phyloP scores from a whole-genome alignment of 768 basidiomycete genomes.

The Paxillus rubicundulus region DNA sequence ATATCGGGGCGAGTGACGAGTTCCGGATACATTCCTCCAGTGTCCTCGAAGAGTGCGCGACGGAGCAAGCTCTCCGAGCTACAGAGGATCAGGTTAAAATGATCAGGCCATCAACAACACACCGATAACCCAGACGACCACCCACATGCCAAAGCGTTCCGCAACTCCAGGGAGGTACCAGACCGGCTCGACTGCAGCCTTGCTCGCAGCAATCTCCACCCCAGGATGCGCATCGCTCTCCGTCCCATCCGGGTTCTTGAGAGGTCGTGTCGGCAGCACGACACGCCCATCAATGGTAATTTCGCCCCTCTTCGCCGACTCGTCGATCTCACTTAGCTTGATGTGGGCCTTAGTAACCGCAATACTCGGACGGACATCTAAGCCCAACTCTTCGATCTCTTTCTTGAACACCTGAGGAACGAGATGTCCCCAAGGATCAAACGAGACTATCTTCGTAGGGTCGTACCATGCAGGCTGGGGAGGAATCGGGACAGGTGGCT shows the following conservation, averaged over 20 bases:
- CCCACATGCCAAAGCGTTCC: constrained; percentile 88
- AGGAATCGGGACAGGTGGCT: constrained; percentile 80
- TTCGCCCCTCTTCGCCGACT: constrained; percentile 67
- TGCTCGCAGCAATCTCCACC: constrained; percentile 84
- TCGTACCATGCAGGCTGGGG: constrained; percentile 78
- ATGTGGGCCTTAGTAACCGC: constrained; percentile 91
- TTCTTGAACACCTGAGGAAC: constrained; percentile 67
- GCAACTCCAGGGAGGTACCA: constrained; percentile 96
- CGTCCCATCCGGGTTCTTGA: constrained; percentile 63
- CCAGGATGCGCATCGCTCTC: constrained; percentile 61
- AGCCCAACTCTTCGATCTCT: constrained; percentile 58
- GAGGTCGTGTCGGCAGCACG: constrained; percentile 64
- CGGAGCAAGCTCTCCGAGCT: constrained; percentile 84
- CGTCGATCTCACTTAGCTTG: constrained; percentile 93
- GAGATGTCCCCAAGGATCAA: constrained; percentile 93
- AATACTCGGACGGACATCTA: constrained; percentile 91
- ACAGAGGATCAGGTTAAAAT: neutral
- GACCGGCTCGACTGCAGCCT: constrained; percentile 95
- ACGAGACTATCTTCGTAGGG: constrained; percentile 78
- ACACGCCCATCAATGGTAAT: constrained; percentile 80
- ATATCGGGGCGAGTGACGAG: constrained; percentile 93
- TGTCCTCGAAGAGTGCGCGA: constrained; percentile 93
- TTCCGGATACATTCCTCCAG: constrained; percentile 94
- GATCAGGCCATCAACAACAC: neutral
- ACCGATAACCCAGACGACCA: constrained; percentile 8